Conservation (phyloP, 768 basidiomycete species). For the Lepiota venenata region DNA sequence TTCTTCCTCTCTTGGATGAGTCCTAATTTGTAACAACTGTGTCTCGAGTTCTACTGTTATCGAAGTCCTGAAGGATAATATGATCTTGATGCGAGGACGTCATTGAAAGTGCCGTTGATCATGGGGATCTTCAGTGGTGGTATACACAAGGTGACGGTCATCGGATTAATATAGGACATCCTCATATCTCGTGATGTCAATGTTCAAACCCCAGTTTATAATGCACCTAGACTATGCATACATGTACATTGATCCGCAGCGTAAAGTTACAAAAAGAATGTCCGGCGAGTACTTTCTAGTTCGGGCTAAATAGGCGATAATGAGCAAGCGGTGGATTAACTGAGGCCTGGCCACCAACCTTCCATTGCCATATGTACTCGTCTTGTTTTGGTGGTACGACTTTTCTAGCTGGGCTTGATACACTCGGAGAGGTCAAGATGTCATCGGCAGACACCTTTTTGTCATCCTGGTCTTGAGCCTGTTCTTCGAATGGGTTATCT, state of each 20-base stretch:
- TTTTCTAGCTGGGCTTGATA: conserved; percentile 22
- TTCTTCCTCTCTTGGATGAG: not conserved
- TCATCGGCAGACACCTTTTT: conserved; percentile 14
- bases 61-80: too few relatives aligned
- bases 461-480: conserved; percentile 27
- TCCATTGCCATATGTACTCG: conserved; percentile 88
- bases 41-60: too few relatives aligned
- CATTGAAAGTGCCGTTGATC: too few relatives aligned
- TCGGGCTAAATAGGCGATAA: conserved; percentile 59
- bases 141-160: too few relatives aligned
- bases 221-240: too few relatives aligned
- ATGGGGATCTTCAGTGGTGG: too few relatives aligned
- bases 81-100: too few relatives aligned
- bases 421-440: conserved; percentile 5
- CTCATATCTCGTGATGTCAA: too few relatives aligned
- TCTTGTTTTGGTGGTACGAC: conserved; percentile 63
- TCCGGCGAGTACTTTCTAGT: conserved; percentile 84
- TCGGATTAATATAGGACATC: too few relatives aligned
- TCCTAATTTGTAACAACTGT: not conserved
- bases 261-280: conserved; percentile 75
- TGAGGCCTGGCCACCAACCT: conserved; percentile 46
- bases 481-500: conserved; percentile 15
- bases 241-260: not conserved
- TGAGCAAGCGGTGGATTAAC: conserved; percentile 10
- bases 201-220: too few relatives aligned